Conservation (phyloP, 169 alveolate genomes). For the Fabrea salina region DNA sequence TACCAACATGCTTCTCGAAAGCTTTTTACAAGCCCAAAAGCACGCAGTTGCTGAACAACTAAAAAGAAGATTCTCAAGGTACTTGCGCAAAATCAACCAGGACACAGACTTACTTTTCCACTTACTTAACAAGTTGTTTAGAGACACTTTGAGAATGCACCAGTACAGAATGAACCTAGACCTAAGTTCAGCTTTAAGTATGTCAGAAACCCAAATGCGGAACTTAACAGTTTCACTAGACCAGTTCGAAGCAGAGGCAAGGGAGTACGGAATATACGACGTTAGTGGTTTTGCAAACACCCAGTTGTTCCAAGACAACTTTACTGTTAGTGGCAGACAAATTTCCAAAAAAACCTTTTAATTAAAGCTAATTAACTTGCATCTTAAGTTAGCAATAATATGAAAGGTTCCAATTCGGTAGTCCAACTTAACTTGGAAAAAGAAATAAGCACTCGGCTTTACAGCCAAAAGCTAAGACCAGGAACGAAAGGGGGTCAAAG, state of each 20-base stretch:
- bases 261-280: slow-evolving; percentile 32
- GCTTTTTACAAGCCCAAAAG: slow-evolving; percentile 93
- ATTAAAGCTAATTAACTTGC: too few relatives aligned
- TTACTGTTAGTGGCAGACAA: neutral
- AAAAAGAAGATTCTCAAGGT: slow-evolving; percentile 9
- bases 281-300: neutral
- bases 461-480: too few relatives aligned
- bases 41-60: slow-evolving; percentile 85
- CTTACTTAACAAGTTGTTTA: slow-evolving; percentile 23
- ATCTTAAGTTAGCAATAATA: too few relatives aligned
- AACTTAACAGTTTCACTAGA: neutral
- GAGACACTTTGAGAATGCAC: slow-evolving; percentile 21
- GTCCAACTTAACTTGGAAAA: too few relatives aligned
- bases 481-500: too few relatives aligned
- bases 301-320: neutral
- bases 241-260: slow-evolving; percentile 33
- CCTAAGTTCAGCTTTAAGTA: neutral
- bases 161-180: neutral
- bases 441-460: too few relatives aligned
- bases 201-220: neutral
- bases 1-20: slow-evolving; percentile 94
- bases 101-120: neutral
- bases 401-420: too few relatives aligned
- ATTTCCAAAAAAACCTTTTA: slow-evolving; percentile 11
- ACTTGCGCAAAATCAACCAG: neutral